phyloP scores from a whole-genome alignment of 306 rosid species.

The Abrus pulchellus region DNA sequence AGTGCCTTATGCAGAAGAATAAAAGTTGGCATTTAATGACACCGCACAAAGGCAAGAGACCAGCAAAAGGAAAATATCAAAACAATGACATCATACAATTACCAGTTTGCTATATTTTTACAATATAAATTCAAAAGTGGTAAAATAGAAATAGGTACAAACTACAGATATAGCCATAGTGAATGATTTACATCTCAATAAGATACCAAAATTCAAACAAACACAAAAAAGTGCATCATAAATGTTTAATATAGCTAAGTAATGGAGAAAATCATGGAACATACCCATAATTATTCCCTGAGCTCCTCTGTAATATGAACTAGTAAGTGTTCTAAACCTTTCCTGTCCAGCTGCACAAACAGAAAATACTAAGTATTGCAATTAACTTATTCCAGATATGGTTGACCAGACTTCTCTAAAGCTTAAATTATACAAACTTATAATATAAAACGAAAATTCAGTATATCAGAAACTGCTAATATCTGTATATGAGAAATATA shows the following conservation, averaged over 20 bases:
- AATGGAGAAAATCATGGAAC: constrained; percentile 36
- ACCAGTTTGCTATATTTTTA: neutral
- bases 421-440: constrained; percentile 21
- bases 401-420: neutral
- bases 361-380: constrained; percentile 24
- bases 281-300: constrained; percentile 91
- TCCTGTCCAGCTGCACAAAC: constrained; percentile 83
- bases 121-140: neutral
- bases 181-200: constrained; percentile 26
- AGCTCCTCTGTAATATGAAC: constrained; percentile 94
- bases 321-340: constrained; percentile 84
- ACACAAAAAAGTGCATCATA: constrained; percentile 5
- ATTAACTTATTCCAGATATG: constrained; percentile 33
- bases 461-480: constrained; percentile 17
- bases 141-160: neutral
- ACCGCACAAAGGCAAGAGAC: neutral
- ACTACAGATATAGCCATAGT: neutral
- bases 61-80: neutral
- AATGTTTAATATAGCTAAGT: neutral
- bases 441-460: neutral
- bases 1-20: neutral
- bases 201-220: constrained; percentile 21
- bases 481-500: neutral
- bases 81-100: neutral
- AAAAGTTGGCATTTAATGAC: neutral